A percentile compares a stretch with the other conserved stretches of the same genome.
Conservation (phyloP, 805 yeast genomes). For the Blastobotrys peoriensis region DNA sequence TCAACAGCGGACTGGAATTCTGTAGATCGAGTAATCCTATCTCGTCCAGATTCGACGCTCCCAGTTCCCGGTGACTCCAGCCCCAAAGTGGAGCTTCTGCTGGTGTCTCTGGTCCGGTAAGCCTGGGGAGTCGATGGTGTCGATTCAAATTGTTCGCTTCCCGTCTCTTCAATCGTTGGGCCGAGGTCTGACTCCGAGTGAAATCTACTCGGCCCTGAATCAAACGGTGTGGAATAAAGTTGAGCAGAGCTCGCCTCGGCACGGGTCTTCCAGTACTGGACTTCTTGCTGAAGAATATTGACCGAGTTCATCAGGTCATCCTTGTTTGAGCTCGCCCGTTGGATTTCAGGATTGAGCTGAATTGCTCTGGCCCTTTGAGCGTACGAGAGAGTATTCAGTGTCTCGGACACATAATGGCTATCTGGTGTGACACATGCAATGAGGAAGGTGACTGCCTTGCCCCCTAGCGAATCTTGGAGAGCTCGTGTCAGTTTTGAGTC, state of each 20-base stretch:
- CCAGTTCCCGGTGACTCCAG: background rate
- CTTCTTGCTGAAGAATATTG: conserved; percentile 14
- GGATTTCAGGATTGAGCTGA: conserved; percentile 23
- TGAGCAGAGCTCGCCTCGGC: background rate
- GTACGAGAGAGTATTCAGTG: conserved; percentile 20
- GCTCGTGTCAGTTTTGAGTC: conserved; percentile 67
- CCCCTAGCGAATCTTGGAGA: conserved; percentile 77
- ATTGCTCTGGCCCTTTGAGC: conserved; percentile 23
- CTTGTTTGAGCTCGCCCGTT: conserved; percentile 9
- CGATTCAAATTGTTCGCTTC: background rate
- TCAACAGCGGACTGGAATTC: conserved; percentile 17
- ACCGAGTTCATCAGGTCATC: conserved; percentile 16
- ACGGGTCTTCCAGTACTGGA: conserved; percentile 14
- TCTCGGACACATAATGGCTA: conserved; percentile 16
- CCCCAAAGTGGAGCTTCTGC: background rate
- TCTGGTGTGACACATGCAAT: conserved; percentile 62
- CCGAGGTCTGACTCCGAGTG: background rate
- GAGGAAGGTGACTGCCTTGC: conserved; percentile 83
- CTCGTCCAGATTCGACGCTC: conserved; percentile 7
- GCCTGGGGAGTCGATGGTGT: background rate
- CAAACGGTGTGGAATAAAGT: background rate
- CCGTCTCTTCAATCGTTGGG: background rate
- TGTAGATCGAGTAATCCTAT: conserved; percentile 13
- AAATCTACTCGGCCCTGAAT: background rate
- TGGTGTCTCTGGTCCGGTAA: conserved; percentile 1